Evolutionary conservation across 2,329 filamentous ascomycete species (phyloP), one percentile per base, ranked within the genome.

Genomic region (Apiospora hydei): DNA sequence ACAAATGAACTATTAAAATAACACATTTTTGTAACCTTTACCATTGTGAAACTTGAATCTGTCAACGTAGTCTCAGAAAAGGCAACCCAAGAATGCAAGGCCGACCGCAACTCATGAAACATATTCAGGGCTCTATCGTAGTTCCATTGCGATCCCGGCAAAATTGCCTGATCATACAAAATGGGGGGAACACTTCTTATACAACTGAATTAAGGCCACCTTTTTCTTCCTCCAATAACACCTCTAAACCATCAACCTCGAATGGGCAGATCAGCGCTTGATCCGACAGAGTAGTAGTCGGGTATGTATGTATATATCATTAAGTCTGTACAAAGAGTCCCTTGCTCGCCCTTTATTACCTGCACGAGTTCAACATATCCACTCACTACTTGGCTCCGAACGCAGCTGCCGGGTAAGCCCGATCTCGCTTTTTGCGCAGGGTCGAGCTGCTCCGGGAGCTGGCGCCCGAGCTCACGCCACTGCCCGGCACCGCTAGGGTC

Each of bases 341-440:
- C 34, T 38, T 38, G 26, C 26, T 14, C 16, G 18, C 3, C 57
- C 57, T 21, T 11, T 34, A 18, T 51, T 24, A 24, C 47, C 8
- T 41, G 21, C n/a, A 30, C 14, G 26, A 57, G 1, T 53, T 1
- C 24, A 18, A 64, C 34, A 38, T 38, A 38, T 38, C 7, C 34
- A 38, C 34, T 38, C 34, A 8, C 57, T 64, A 64, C 18, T 64
- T 64, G 34, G 34, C 34, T 24, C 86, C 88, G 80, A 91, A 92
- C 13, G 90, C 89, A 10, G 89, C 90, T 14, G 88, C 86, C 2
- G 90, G 90, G 76, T 92, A 92, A 0, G 88, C 83, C 69, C 90
- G 84, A 72, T 91, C 89, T 75, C 85, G 87, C 85, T 89, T 90
- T 82, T 88, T 90, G 53, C 86, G 82, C 26, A 79, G 83, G 3